Conservation (phyloP, 805 yeast genomes). For the Yarrowia sp. region DNA sequence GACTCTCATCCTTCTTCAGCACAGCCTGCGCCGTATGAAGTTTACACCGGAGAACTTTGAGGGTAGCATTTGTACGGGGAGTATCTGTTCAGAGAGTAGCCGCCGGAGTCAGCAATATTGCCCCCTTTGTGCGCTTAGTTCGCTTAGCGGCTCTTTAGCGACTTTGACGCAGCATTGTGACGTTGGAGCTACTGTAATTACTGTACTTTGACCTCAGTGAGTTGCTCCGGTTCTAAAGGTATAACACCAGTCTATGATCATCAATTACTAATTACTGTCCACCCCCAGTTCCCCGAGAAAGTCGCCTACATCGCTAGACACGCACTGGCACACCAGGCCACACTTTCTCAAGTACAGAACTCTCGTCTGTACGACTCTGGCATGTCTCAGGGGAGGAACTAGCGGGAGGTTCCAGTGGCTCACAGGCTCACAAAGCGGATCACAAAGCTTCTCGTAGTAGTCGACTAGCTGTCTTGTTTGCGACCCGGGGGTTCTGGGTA, state of each 20-base stretch:
- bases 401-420: not conserved
- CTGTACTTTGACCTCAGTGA: too few species aligned
- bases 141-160: too few species aligned
- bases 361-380: not conserved
- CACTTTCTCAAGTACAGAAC: not conserved
- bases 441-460: slow-evolving; percentile 6
- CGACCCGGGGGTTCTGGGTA: not conserved
- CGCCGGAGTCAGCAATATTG: too few species aligned
- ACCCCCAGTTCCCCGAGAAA: not conserved
- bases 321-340: not conserved
- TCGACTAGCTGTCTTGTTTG: slow-evolving; percentile 4
- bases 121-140: too few species aligned
- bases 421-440: not conserved
- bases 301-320: not conserved
- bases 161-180: too few species aligned
- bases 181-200: too few species aligned
- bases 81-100: too few species aligned
- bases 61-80: too few species aligned
- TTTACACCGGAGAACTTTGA: not conserved
- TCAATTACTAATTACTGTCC: too few species aligned
- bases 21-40: not conserved
- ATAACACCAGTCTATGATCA: too few species aligned
- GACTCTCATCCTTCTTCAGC: not conserved
- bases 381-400: not conserved
- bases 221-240: too few species aligned